Evolutionary conservation across 2,329 filamentous ascomycete genomes (phyloP).

Genomic region (Pseudogymnoascus sp.): DNA sequence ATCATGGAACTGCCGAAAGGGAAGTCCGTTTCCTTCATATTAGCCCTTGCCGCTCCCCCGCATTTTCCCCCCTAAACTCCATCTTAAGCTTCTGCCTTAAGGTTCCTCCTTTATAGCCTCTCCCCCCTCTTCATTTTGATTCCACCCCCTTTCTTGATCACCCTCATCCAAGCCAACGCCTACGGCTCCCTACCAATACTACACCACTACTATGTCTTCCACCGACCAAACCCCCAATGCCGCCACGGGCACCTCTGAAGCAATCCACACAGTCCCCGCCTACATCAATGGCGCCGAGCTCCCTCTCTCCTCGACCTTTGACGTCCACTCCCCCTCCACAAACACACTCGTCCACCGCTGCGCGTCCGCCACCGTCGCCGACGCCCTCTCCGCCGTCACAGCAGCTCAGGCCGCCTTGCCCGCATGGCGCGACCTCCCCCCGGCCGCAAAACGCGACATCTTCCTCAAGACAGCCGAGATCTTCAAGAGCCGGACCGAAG

Average conservation of each 20-base stretch:
- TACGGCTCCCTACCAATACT: neutral
- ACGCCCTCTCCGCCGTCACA: conserved; percentile 45
- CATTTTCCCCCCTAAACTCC: neutral
- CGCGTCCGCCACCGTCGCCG: conserved; percentile 46
- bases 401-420: conserved; percentile 59
- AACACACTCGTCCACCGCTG: conserved; percentile 46
- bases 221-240: neutral
- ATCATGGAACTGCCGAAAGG: conserved; percentile 5
- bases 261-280: conserved; percentile 30
- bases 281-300: conserved; percentile 39
- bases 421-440: conserved; percentile 58
- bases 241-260: neutral
- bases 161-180: neutral
- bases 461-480: conserved; percentile 61
- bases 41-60: neutral
- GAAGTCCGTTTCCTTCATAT: neutral
- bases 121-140: neutral
- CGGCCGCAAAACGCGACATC: conserved; percentile 56
- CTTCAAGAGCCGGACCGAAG: conserved; percentile 49
- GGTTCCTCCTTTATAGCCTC: neutral
- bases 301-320: conserved; percentile 40
- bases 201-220: neutral
- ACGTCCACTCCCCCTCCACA: conserved; percentile 48
- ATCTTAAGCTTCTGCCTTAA: neutral
- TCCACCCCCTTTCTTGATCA: neutral